Base-by-base conservation (phyloP, 805 yeast species). In the Saccharomycopsis vini region DNA sequence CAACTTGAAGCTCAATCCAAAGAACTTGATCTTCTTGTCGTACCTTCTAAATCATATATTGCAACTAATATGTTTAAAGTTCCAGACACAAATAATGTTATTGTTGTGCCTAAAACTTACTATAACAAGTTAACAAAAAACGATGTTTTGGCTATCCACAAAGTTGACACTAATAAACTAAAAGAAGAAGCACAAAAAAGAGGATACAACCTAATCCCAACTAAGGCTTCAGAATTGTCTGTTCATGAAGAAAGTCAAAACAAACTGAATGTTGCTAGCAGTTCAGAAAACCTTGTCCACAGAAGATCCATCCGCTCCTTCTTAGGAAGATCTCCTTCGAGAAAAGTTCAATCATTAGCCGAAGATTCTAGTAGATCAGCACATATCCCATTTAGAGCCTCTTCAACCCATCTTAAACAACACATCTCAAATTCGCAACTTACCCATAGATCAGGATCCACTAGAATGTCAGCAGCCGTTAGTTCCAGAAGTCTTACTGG, bases 41-140 rank as follows among this genome's bases (percentile, higher is more conserved):
- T 83, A 33, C 84, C 90, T 1, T 68, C 67, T 40, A 57, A 68
- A n/a, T 66, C 78, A 2, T 80, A 73, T 52, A 64, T 81, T 48
- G 77, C 84, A 1, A 79, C 88, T 1, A 76, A 82, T 1, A 71
- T 71, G 30, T 71, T 74, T 6, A 67, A 72, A 50, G 61, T 60
- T 3, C 76, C 83, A 3, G 84, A 79, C 51, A 59, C 68, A 10
- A 60, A 64, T 3, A 72, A 74, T 49, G 78, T 80, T 28, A 79
- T 78, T 46, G 77, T 79, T 7, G 56, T 82, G 28, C 88, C 90
- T 4, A 64, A 71, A 4, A 68, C 78, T 2, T 81, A 81, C 56
- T 82, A 79, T 60, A 72, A 73, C 50, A 75, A 74, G 55, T 60
- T 82, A 49, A 56, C 73, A 23, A 68, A 72, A 44, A 68, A 62